Percentiles rank a stretch among this genome's conserved stretches.
Conservation (phyloP, 2,329 filamentous ascomycete species). For the Endothia cerciana region DNA sequence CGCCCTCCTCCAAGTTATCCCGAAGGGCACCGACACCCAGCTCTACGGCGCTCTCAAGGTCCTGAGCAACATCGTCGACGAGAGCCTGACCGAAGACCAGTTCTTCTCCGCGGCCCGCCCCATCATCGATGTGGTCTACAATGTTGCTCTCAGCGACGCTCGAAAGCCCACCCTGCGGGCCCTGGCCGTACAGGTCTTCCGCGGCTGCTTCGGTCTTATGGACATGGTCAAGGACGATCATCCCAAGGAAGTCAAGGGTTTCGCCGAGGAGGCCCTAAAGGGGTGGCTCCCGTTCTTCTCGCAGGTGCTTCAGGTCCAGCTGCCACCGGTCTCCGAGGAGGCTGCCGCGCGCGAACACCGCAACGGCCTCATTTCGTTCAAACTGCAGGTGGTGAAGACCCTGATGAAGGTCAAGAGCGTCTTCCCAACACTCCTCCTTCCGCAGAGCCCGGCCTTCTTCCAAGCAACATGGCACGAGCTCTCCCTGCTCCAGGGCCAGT, state of each 20-base stretch:
- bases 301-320: slow-evolving; percentile 71
- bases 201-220: slow-evolving; percentile 89
- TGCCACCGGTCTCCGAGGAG: slow-evolving; percentile 68
- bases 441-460: slow-evolving; percentile 83
- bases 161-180: slow-evolving; percentile 79
- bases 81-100: slow-evolving; percentile 89
- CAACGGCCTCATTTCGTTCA: slow-evolving; percentile 82
- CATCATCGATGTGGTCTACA: slow-evolving; percentile 81
- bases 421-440: slow-evolving; percentile 79
- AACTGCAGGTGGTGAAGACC: slow-evolving; percentile 92
- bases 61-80: slow-evolving; percentile 86
- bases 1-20: slow-evolving; percentile 76
- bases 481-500: slow-evolving; percentile 69
- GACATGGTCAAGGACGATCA: slow-evolving; percentile 97
- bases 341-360: slow-evolving; percentile 67
- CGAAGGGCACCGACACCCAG: slow-evolving; percentile 75
- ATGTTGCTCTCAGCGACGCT: slow-evolving; percentile 76
- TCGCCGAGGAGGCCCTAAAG: slow-evolving; percentile 82
- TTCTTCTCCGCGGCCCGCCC: slow-evolving; percentile 90
- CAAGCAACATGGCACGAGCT: slow-evolving; percentile 89
- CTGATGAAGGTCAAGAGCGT: slow-evolving; percentile 85
- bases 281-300: slow-evolving; percentile 92
- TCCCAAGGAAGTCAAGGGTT: slow-evolving; percentile 80
- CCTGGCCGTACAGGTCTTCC: slow-evolving; percentile 87
- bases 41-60: slow-evolving; percentile 89